Conservation (phyloP, 352 stramenopile species). For the Globisporangium nagaii region DNA sequence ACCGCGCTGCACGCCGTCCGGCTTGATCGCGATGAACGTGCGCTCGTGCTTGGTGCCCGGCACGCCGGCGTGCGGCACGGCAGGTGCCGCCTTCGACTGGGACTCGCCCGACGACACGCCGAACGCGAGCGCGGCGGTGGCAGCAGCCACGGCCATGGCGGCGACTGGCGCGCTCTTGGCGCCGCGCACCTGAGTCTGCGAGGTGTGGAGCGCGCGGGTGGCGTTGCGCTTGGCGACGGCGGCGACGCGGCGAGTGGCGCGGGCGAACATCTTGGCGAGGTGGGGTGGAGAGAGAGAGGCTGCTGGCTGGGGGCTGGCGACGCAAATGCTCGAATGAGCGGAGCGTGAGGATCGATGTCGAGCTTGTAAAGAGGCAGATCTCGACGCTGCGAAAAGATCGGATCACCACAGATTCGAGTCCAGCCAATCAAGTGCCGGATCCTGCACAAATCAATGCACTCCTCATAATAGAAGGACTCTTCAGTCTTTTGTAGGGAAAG, state of each 20-base stretch:
- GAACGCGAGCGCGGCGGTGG: slow-evolving; percentile 45
- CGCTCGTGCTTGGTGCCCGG: slow-evolving; percentile 90
- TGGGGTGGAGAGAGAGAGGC: slow-evolving; percentile 1
- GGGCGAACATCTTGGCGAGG: slow-evolving; percentile 52
- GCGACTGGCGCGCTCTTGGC: slow-evolving; percentile 27
- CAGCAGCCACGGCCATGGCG: slow-evolving; percentile 28
- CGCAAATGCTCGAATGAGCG: slow-evolving; percentile 29
- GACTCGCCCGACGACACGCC: slow-evolving; percentile 26
- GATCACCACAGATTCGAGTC: slow-evolving; percentile 16
- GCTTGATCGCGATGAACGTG: slow-evolving; percentile 95
- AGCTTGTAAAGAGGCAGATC: neutral
- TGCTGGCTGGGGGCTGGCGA: slow-evolving; percentile 4
- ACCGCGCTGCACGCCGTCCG: slow-evolving; percentile 91
- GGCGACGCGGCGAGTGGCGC: slow-evolving; percentile 59
- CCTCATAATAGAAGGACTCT: neutral
- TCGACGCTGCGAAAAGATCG: slow-evolving; percentile 8
- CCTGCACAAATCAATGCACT: neutral
- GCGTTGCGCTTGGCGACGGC: slow-evolving; percentile 54
- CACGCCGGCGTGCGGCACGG: slow-evolving; percentile 67
- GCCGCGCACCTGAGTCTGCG: slow-evolving; percentile 28
- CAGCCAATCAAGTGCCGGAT: slow-evolving; percentile 1
- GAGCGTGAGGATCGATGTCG: neutral
- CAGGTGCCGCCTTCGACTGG: slow-evolving; percentile 39
- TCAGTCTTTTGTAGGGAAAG: neutral
- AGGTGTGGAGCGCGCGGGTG: slow-evolving; percentile 45